Conservation (phyloP, 768 basidiomycete species). For the Melanogaster broomeanus region DNA sequence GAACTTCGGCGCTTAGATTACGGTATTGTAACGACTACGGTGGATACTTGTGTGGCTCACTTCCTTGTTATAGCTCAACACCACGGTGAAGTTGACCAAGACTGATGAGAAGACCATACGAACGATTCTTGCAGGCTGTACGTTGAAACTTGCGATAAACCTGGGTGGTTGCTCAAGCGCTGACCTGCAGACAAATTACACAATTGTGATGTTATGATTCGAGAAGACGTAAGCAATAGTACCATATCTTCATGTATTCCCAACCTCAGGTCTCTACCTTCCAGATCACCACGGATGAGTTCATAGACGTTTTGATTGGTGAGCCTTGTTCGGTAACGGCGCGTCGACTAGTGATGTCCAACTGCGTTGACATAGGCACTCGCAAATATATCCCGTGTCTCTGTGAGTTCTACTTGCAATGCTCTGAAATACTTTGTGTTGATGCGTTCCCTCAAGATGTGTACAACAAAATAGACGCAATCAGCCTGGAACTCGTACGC, state of each 20-base stretch:
- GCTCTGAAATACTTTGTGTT: background rate
- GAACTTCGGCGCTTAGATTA: constrained; percentile 53
- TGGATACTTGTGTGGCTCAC: background rate
- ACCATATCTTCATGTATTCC: constrained; percentile 3
- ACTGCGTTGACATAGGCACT: constrained; percentile 53
- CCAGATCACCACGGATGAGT: constrained; percentile 93
- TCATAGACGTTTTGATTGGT: constrained; percentile 98
- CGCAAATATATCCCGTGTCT: constrained; percentile 95
- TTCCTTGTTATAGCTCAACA: constrained; percentile 58
- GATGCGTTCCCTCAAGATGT: constrained; percentile 57
- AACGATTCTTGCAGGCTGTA: constrained; percentile 88
- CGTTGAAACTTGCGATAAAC: constrained; percentile 22
- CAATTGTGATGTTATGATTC: constrained; percentile 97
- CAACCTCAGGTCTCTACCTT: background rate
- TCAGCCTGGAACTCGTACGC: constrained; percentile 67
- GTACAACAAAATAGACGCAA: constrained; percentile 95
- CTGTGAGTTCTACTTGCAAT: constrained; percentile 48
- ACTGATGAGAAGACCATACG: constrained; percentile 96
- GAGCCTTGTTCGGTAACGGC: constrained; percentile 8
- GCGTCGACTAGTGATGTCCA: background rate
- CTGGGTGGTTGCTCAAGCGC: constrained; percentile 11
- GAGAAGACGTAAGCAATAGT: constrained; percentile 76
- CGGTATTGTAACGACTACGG: constrained; percentile 40
- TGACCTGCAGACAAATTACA: constrained; percentile 71
- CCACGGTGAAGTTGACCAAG: constrained; percentile 90